These are phyloP conservation scores for Clarireedia sp. DNA, from an alignment of 2,329 filamentous ascomycete genomes.

Conservation along the genomic window DNA sequence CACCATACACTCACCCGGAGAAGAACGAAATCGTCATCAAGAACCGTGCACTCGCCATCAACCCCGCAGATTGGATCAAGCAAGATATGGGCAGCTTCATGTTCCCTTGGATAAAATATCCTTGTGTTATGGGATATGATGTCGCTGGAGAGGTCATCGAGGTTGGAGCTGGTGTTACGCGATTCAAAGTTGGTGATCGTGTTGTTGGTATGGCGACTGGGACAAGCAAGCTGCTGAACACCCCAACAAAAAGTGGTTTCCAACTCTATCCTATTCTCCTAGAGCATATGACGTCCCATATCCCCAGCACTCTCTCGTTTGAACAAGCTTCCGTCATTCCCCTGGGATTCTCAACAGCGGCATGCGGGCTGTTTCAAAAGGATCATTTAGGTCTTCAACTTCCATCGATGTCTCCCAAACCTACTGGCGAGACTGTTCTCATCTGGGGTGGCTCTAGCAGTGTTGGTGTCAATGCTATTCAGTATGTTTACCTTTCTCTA, in stretches of 20 bases:
- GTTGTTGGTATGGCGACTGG: slow-evolving; percentile 32
- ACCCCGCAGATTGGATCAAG: slow-evolving; percentile 32
- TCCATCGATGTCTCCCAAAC: slow-evolving; percentile 20
- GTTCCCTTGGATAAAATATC: slow-evolving; percentile 21
- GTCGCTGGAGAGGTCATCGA: slow-evolving; percentile 46
- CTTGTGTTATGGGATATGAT: slow-evolving; percentile 41
- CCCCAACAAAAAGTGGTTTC: slow-evolving; percentile 23
- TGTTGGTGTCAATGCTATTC: slow-evolving; percentile 31
- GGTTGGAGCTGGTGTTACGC: slow-evolving; percentile 34
- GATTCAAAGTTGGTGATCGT: slow-evolving; percentile 44
- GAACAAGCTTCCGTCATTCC: slow-evolving; percentile 28
- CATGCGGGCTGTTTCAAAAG: slow-evolving; percentile 26
- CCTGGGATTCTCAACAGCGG: slow-evolving; percentile 27
- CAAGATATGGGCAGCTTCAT: slow-evolving; percentile 5
- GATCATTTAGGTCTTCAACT: slow-evolving; percentile 18
- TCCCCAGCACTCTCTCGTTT: slow-evolving; percentile 27
- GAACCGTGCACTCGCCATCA: slow-evolving; percentile 34
- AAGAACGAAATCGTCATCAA: slow-evolving; percentile 33
- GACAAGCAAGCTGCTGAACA: slow-evolving; percentile 26
- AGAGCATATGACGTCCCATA: slow-evolving; percentile 14
- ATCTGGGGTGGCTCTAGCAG: slow-evolving; percentile 22
- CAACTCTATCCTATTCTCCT: slow-evolving; percentile 25
- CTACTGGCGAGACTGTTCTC: slow-evolving; percentile 32
- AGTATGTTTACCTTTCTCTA: not conserved
- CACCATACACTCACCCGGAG: slow-evolving; percentile 32